Evolutionary conservation across 257 asterid species (phyloP).

Genomic region (Nicotiana knightiana): DNA sequence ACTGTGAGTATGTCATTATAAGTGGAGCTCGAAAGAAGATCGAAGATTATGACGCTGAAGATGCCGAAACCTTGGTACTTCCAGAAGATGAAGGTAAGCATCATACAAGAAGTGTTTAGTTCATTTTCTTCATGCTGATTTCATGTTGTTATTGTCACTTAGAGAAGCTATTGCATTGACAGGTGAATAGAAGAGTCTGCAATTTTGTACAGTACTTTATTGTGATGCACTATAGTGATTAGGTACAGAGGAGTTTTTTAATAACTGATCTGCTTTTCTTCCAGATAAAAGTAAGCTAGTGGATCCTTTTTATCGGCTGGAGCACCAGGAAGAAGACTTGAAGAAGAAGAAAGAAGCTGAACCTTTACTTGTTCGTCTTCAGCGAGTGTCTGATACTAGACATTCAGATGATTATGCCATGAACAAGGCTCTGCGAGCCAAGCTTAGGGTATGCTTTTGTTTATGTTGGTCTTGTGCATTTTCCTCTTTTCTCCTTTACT

Average conservation of each 20-base stretch:
- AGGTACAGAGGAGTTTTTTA: background rate
- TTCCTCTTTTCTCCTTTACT: background rate
- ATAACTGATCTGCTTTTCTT: background rate
- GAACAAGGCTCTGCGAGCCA: slow-evolving; percentile 71
- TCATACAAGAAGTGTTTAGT: background rate
- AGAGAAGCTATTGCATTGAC: background rate
- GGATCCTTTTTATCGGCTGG: slow-evolving; percentile 89
- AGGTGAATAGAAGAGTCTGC: background rate
- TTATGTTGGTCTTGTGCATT: background rate
- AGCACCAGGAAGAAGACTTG: slow-evolving; percentile 88
- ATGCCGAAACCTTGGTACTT: slow-evolving; percentile 83
- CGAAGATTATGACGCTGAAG: slow-evolving; percentile 90
- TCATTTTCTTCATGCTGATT: background rate
- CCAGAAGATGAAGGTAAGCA: slow-evolving; percentile 74
- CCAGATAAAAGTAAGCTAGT: slow-evolving; percentile 67
- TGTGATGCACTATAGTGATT: background rate
- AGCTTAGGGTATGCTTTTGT: slow-evolving; percentile 46
- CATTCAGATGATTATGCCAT: slow-evolving; percentile 83
- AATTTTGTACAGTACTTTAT: background rate
- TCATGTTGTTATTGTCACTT: background rate
- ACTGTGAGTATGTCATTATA: slow-evolving; percentile 64
- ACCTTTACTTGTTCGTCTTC: slow-evolving; percentile 84
- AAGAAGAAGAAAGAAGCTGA: slow-evolving; percentile 95
- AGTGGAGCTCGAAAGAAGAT: slow-evolving; percentile 79
- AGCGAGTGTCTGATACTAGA: slow-evolving; percentile 69